Conservation (phyloP, 495 filamentous ascomycete species). For the Daldinia grandis region DNA sequence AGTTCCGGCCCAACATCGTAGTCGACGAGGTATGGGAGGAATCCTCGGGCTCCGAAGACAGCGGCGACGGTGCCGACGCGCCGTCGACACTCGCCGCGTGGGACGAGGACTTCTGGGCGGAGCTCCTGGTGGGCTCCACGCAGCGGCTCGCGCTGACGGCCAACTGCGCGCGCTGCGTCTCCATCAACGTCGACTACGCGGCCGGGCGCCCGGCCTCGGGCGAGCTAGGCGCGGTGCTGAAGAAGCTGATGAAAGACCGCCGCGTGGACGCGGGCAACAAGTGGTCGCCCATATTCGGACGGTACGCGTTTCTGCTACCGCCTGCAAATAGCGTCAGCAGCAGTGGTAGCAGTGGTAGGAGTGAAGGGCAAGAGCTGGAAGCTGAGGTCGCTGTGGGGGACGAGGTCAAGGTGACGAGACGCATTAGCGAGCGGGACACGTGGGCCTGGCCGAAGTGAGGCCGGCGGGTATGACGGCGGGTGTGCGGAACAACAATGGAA, state of each 20-base stretch:
- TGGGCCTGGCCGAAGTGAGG: slow-evolving; percentile 55
- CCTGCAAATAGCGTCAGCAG: neutral
- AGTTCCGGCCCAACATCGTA: slow-evolving; percentile 88
- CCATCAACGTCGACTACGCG: slow-evolving; percentile 82
- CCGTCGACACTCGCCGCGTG: slow-evolving; percentile 60
- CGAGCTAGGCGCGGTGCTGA: slow-evolving; percentile 72
- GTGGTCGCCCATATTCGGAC: slow-evolving; percentile 83
- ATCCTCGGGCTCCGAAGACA: slow-evolving; percentile 54
- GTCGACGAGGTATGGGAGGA: slow-evolving; percentile 62
- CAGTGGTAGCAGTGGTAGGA: neutral
- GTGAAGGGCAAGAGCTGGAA: slow-evolving; percentile 23
- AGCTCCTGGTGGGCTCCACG: slow-evolving; percentile 57
- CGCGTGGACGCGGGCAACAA: slow-evolving; percentile 77
- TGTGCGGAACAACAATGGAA: neutral
- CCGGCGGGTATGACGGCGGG: neutral
- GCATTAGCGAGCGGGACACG: slow-evolving; percentile 65
- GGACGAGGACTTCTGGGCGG: slow-evolving; percentile 90
- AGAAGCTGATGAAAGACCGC: slow-evolving; percentile 79
- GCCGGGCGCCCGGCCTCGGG: slow-evolving; percentile 73
- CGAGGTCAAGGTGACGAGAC: slow-evolving; percentile 67
- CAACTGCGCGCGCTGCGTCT: slow-evolving; percentile 83
- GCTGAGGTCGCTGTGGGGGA: slow-evolving; percentile 71
- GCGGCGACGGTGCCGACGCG: slow-evolving; percentile 33
- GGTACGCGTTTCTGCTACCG: slow-evolving; percentile 72
- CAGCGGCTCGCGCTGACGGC: slow-evolving; percentile 68